Percentiles rank a stretch among this genome's conserved stretches.
phyloP scores from a whole-genome alignment of 306 rosid species.

The Styphnolobium japonicum region DNA sequence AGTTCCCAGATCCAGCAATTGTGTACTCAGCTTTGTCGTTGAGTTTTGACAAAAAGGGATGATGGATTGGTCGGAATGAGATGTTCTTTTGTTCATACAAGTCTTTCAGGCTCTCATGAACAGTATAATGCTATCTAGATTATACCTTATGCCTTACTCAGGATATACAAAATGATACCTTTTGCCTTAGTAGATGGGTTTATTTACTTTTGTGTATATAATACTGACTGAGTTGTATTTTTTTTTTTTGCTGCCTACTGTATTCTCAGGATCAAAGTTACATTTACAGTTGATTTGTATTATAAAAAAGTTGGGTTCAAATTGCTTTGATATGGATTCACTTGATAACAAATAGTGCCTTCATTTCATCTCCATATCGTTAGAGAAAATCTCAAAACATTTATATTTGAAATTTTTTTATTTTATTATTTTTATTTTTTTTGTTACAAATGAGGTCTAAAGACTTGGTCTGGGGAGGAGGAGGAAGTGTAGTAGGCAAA shows the following conservation, averaged over 20 bases:
- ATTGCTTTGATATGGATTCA: not conserved
- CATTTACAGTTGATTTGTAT: not conserved
- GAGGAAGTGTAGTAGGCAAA: no score
- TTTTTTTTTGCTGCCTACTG: not conserved
- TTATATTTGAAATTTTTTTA: no score
- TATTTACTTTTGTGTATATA: slow-evolving; percentile 11
- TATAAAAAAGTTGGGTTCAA: not conserved
- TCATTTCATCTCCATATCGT: no score
- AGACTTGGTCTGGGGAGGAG: no score
- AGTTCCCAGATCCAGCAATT: slow-evolving; percentile 70
- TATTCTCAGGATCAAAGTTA: slow-evolving; percentile 11
- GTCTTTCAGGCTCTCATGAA: slow-evolving; percentile 17
- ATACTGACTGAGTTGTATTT: not conserved
- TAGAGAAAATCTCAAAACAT: no score
- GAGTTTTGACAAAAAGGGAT: slow-evolving; percentile 32
- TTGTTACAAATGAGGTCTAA: no score
- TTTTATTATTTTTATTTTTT: no score
- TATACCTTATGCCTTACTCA: not conserved
- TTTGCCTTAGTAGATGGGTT: slow-evolving; percentile 9
- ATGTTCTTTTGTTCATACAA: slow-evolving; percentile 28
- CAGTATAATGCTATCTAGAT: slow-evolving; percentile 1
- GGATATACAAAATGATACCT: not conserved
- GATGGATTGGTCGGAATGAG: slow-evolving; percentile 9
- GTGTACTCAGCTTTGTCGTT: slow-evolving; percentile 71
- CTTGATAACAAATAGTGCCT: no score